Evolutionary conservation across 2,329 filamentous ascomycete genomes (phyloP).

Genomic region (Xylaria sp.): DNA sequence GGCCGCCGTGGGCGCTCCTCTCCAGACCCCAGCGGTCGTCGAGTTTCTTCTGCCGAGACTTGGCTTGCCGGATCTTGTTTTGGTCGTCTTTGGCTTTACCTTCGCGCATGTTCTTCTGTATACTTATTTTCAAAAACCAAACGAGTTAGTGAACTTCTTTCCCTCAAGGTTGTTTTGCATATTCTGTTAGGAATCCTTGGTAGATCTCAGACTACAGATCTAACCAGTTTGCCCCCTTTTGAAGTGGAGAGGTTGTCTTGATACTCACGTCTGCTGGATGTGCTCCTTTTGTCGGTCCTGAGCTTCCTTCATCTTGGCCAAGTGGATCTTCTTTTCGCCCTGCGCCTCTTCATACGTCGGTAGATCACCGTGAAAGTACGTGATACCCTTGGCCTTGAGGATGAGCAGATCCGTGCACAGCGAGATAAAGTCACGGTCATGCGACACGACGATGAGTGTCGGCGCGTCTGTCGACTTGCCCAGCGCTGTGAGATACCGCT

Average conservation of each 20-base stretch:
- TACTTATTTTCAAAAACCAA: constrained; percentile 48
- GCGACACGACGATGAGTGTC: constrained; percentile 82
- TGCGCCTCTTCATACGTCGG: constrained; percentile 76
- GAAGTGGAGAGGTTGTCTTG: background rate
- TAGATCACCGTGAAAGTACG: constrained; percentile 80
- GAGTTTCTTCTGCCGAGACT: constrained; percentile 84
- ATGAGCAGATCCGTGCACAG: constrained; percentile 82
- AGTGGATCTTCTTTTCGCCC: constrained; percentile 73
- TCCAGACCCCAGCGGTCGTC: constrained; percentile 84
- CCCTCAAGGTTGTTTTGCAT: too few species aligned
- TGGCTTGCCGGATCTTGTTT: constrained; percentile 87
- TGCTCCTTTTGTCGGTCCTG: constrained; percentile 84
- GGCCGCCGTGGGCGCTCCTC: constrained; percentile 74
- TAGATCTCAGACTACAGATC: background rate
- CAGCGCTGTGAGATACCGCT: constrained; percentile 73
- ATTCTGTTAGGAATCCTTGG: too few species aligned
- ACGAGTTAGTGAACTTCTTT: constrained; percentile 10
- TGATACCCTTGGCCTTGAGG: constrained; percentile 75
- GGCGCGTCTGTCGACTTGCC: constrained; percentile 64
- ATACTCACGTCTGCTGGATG: constrained; percentile 72
- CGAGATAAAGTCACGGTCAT: constrained; percentile 84
- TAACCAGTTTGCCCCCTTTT: too few species aligned
- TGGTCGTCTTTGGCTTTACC: constrained; percentile 83
- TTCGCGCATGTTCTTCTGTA: constrained; percentile 77
- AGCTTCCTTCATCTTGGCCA: constrained; percentile 81